Base-by-base conservation (phyloP, 1,139 yeast species). In the Taphrina deformans region DNA sequence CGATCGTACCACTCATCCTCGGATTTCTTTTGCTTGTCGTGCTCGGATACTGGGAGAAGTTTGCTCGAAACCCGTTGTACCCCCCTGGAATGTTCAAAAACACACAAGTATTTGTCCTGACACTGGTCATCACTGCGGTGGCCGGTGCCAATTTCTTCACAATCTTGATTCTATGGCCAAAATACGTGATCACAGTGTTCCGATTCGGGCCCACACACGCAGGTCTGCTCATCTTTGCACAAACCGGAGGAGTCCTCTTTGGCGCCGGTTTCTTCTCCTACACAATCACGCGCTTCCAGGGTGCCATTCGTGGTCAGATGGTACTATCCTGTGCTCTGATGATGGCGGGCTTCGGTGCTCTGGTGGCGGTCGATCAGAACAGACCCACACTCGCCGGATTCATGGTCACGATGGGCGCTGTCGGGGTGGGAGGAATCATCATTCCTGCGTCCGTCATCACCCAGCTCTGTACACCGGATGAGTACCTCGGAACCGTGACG, bases 121-220 rank as follows among this genome's bases (percentile, higher is more conserved):
- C 63, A 9, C 63, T 59, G 40, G 31, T 59, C 56, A 59, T 59
- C 21, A 59, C 63, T 18, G 56, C 56, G n/a, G 56, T 59, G 18
- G 63, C 63, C 6, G 63, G 63, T 50, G 63, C 63, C 16, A 59
- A 59, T 41, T 59, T 59, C 63, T 59, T 59, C 56, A 38, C 63
- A 7, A 50, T 59, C 35, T 45, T 59, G 38, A 59, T 59, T 27
- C 56, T 59, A 9, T 48, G 63, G 56, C 63, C 63, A 35, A 59
- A 48, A 26, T 59, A 23, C 29, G 56, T 59, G 16, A 16, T 29
- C 23, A 3, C 48, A 3, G 63, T 59, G 56, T 53, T 53, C 23
- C 14, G 31, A 1, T 59, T 50, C 27, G 56, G 55, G 12, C 63
- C 63, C 7, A 33, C 56, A 6, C 50, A 51, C 50, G 63, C 50